phyloP scores from a whole-genome alignment of 352 stramenopile genomes.

The Pythium plurisporium region DNA sequence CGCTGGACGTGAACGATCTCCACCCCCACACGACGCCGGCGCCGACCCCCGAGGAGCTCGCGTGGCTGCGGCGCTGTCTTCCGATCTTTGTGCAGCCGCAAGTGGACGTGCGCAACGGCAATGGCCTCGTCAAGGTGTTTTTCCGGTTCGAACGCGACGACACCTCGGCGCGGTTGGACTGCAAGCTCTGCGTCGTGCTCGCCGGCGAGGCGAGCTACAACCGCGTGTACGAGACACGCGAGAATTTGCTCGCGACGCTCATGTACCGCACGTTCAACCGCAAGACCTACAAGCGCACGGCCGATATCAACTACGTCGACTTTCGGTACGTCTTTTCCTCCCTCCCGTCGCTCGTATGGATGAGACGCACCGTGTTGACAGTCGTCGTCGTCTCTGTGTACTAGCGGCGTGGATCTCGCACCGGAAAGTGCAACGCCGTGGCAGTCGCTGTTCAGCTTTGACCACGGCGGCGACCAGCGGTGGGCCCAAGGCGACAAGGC shows the following conservation, averaged over 20 bases:
- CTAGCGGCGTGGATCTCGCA: constrained; percentile 60
- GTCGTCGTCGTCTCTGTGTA: neutral
- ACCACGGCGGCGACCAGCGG: constrained; percentile 72
- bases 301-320: constrained; percentile 89
- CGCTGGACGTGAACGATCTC: neutral
- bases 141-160: constrained; percentile 75
- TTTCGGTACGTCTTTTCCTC: constrained; percentile 38
- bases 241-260: constrained; percentile 76
- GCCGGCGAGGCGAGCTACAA: constrained; percentile 85
- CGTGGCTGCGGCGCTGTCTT: constrained; percentile 75
- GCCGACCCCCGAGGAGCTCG: constrained; percentile 38
- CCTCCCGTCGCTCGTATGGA: neutral
- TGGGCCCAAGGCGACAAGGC: constrained; percentile 84
- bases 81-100: constrained; percentile 82
- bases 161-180: constrained; percentile 41
- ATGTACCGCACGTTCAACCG: constrained; percentile 85
- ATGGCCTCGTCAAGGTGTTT: constrained; percentile 80
- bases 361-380: neutral
- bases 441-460: constrained; percentile 60
- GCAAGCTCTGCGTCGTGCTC: constrained; percentile 82
- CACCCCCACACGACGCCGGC: neutral
- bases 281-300: constrained; percentile 81
- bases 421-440: constrained; percentile 40
- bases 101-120: constrained; percentile 77
- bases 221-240: constrained; percentile 51